Conservation (phyloP, 371 early-diverging fungal genomes). For the Dichotomocladium elegans region DNA sequence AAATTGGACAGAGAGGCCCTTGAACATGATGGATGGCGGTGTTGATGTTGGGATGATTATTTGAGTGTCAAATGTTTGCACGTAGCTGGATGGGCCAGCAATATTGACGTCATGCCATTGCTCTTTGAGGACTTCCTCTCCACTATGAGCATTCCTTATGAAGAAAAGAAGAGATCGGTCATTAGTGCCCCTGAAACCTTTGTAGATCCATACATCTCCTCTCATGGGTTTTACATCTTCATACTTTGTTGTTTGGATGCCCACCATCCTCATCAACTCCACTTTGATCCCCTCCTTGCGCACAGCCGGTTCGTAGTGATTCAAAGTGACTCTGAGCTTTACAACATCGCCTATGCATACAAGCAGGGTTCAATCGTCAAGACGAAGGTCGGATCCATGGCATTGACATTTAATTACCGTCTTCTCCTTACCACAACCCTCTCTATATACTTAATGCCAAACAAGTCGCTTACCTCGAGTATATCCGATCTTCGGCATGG, state of each 20-base stretch:
- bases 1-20: slow-evolving; percentile 27
- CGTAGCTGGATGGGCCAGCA: slow-evolving; percentile 9
- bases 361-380: not conserved
- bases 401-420: too few species aligned
- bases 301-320: slow-evolving; percentile 25
- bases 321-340: slow-evolving; percentile 26
- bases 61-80: slow-evolving; percentile 21
- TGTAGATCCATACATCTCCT: not conserved
- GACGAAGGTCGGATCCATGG: too few species aligned
- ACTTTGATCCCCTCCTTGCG: slow-evolving; percentile 27
- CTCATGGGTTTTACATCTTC: not conserved
- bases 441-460: too few species aligned
- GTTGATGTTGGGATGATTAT: slow-evolving; percentile 42
- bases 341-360: slow-evolving; percentile 33
- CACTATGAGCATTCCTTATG: slow-evolving; percentile 8
- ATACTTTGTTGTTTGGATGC: slow-evolving; percentile 28
- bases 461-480: slow-evolving; percentile 52
- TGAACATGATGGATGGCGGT: slow-evolving; percentile 39
- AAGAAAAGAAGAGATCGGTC: not conserved
- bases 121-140: slow-evolving; percentile 14
- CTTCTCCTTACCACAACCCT: not conserved
- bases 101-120: slow-evolving; percentile 16
- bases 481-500: slow-evolving; percentile 38
- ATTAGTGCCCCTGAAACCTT: not conserved
- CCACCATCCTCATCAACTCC: slow-evolving; percentile 30